Base-by-base conservation (phyloP, 805 yeast species). In the Candida schatavii region DNA sequence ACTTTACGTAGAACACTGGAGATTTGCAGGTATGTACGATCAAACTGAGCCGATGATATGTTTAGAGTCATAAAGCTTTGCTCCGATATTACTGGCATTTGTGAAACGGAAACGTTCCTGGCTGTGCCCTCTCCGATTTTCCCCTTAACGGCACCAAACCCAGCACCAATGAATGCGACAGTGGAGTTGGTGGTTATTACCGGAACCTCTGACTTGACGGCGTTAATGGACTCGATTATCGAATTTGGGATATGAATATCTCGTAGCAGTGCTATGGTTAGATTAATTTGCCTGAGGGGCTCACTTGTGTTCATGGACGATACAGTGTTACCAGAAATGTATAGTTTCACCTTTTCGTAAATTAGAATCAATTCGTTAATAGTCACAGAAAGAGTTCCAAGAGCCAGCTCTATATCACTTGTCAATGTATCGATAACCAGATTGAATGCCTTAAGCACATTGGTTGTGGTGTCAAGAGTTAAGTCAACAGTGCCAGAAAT, bases 401-500 rank as follows among this genome's bases (percentile, higher is more conserved):
- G 62, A 0, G 90, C 93, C 28, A 69, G 74, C 42, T 87, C 81
- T 21, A 90, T 64, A 5, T 79, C 89, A 34, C 66, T 65, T 0
- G 86, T 78, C n/a, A 81, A 57, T 0, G 61, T 60, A 0, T 61
- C 61, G 1, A 88, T 58, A 0, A 93, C 80, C 1, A 63, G 63
- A 52, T 90, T 88, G 2, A 88, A 85, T 17, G 72, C 62, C 3
- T 59, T 46, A 5, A 89, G 70, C 1, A 88, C 66, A 1, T 74
- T 56, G 50, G 84, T 86, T 0, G 95, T 81, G 0, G 88, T 77
- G 54, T 86, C 84, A 1, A 86, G 58, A 0, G 95, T 95, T 23
- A 81, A 78, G 49, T 79, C 80, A 1, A 82, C 83, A 0, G 86
- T 75, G 3, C 90, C 87, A 52, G 79, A 82, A 5, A 90, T 69